A percentile compares a stretch with the other conserved stretches of the same genome.
Evolutionary conservation across 768 basidiomycete genomes (phyloP).

Genomic region (Mycena galopus): DNA sequence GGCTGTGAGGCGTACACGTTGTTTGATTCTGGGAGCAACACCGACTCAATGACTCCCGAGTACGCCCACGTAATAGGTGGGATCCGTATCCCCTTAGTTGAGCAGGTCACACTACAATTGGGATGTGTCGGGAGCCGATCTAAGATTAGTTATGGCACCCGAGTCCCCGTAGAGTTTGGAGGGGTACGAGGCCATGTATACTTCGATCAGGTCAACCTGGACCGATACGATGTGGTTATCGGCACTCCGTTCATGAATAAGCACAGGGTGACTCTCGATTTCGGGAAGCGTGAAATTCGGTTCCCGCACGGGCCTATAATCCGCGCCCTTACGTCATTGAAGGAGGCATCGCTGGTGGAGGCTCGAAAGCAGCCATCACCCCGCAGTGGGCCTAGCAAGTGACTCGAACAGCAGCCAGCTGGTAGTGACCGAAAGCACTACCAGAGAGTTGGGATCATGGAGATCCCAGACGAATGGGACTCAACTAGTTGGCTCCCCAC

Average conservation of each 20-base stretch:
- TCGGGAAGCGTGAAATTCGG: background rate
- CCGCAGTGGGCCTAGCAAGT: too few relatives aligned
- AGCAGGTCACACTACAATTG: slow-evolving; percentile 8
- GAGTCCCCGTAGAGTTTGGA: background rate
- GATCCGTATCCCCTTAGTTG: background rate
- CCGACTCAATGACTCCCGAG: slow-evolving; percentile 8
- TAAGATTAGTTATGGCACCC: background rate
- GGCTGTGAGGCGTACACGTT: background rate
- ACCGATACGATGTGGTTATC: slow-evolving; percentile 11
- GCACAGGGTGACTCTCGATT: background rate
- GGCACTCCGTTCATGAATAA: slow-evolving; percentile 18
- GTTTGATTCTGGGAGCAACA: slow-evolving; percentile 13
- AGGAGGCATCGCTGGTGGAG: background rate
- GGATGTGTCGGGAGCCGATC: slow-evolving; percentile 7
- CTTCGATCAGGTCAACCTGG: slow-evolving; percentile 7
- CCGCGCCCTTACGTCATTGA: too few relatives aligned
- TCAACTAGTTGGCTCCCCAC: too few relatives aligned
- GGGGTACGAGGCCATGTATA: slow-evolving; percentile 2
- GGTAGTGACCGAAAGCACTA: too few relatives aligned
- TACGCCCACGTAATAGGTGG: background rate
- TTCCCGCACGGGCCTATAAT: slow-evolving; percentile 1
- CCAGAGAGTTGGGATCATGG: too few relatives aligned
- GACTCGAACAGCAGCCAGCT: too few relatives aligned
- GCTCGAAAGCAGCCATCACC: background rate
- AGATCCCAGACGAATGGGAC: too few relatives aligned